These are phyloP conservation scores for Paragyromitra xinjiangensis DNA, from an alignment of 495 filamentous ascomycete species.

Conservation along the genomic window DNA sequence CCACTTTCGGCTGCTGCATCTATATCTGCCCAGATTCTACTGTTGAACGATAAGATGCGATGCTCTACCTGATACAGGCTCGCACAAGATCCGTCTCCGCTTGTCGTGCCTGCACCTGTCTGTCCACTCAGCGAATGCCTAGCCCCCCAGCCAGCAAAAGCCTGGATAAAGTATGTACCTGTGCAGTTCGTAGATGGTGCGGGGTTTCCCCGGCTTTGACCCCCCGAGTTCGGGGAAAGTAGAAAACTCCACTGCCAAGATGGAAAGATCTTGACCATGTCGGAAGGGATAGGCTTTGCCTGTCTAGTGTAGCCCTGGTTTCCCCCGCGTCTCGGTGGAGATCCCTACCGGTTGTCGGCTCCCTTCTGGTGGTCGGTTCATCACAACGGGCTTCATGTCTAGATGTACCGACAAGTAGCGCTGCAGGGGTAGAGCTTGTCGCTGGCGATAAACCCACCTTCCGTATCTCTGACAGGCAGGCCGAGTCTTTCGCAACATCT, in stretches of 20 bases:
- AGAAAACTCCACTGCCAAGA: constrained; percentile 4
- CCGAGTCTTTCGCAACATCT: background rate
- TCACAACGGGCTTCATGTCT: constrained; percentile 2
- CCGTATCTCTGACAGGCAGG: constrained; percentile 6
- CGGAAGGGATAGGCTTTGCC: constrained; percentile 2
- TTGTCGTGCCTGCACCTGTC: background rate
- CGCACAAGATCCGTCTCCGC: constrained; percentile 26
- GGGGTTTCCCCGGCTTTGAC: constrained; percentile 46
- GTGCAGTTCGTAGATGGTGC: constrained; percentile 13
- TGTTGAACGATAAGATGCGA: constrained; percentile 3
- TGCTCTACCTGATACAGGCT: constrained; percentile 32
- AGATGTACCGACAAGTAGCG: background rate
- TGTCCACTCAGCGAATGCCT: constrained; percentile 1
- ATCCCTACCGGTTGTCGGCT: constrained; percentile 17
- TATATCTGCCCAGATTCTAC: background rate
- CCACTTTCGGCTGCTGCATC: constrained; percentile 9
- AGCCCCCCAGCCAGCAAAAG: background rate
- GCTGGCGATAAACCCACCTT: constrained; percentile 8
- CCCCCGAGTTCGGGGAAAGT: constrained; percentile 14
- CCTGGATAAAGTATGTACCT: constrained; percentile 31
- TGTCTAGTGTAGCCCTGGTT: constrained; percentile 3
- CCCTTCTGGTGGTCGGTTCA: background rate
- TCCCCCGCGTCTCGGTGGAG: constrained; percentile 26
- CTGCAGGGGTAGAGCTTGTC: background rate
- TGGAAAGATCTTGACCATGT: background rate